Conservation (phyloP, 1,284 basidiomycete genomes). For the Laetiporus sulphureus region DNA sequence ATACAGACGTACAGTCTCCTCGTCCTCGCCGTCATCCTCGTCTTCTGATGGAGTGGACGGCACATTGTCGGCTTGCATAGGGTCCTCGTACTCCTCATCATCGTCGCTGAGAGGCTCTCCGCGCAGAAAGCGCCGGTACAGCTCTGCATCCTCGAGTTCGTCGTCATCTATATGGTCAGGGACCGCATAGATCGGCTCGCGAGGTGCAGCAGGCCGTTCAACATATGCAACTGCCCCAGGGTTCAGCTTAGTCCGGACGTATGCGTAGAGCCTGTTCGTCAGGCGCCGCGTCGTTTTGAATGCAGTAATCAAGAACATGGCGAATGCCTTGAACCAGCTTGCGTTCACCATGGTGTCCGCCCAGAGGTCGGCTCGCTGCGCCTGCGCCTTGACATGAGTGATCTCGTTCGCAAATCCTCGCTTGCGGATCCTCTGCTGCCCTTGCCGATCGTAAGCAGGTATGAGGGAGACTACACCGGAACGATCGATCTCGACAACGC, state of each 20-base stretch:
- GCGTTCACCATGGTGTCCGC: conserved; percentile 28
- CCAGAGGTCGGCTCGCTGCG: conserved; percentile 32
- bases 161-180: conserved; percentile 10
- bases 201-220: background rate
- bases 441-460: conserved; percentile 19
- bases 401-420: conserved; percentile 34
- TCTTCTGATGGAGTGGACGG: conserved; percentile 18
- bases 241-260: conserved; percentile 14
- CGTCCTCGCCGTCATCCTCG: conserved; percentile 18
- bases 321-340: conserved; percentile 42
- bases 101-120: conserved; percentile 60
- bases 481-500: conserved; percentile 37
- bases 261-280: conserved; percentile 22
- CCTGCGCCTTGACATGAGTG: conserved; percentile 27
- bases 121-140: conserved; percentile 53
- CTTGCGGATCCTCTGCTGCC: conserved; percentile 13
- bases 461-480: conserved; percentile 33
- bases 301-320: conserved; percentile 27
- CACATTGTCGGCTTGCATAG: conserved; percentile 8
- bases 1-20: conserved; percentile 31
- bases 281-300: conserved; percentile 34
- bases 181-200: background rate
- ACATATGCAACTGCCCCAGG: background rate
- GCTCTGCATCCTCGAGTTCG: conserved; percentile 22
- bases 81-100: conserved; percentile 46